Base-by-base conservation (phyloP, 2,329 filamentous ascomycete genomes). In the Aspergillus sp. region DNA sequence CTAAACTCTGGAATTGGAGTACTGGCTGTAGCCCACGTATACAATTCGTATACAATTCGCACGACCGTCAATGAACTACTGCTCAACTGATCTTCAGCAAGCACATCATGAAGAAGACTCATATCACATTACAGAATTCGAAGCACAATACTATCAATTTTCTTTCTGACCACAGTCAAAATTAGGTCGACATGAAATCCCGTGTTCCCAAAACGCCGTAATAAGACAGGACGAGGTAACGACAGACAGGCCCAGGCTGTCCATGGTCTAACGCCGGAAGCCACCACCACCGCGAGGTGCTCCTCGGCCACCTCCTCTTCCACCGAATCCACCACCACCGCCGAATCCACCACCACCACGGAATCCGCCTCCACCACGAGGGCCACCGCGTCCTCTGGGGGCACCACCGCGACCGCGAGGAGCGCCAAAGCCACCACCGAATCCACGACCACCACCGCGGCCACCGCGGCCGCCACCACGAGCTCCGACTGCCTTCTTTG, bases 401-500 rank as follows among this genome's bases (percentile, higher is more conserved):
- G 68, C 53, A 52, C 76, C 71, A 62, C 80, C 80, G 38, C 76
- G 73, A 62, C 80, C 58, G 20, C 58, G 51, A 41, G 49, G 49
- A 64, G 73, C 67, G 47, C 74, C 66, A 38, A 55, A 55, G 13
- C 53, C 45, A 42, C 53, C 44, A 55, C 44, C 52, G 15, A 30
- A 30, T 30, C 79, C 80, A 62, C 83, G 81, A 63, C 81, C 74
- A 45, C 83, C 83, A 72, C 83, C 76, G 44, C 81, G 79, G 50
- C 84, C 75, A 58, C 78, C 53, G 15, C 55, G 70, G 43, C 74
- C 78, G 57, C 79, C 64, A 61, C 74, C 81, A 51, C 78, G 75
- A 49, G 69, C 69, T 52, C 80, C 89, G 65, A 86, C 88, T 45
- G 85, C 84, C 68, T 85, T 85, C 78, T 89, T 89, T 57, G 87